A percentile compares a stretch with the other conserved stretches of the same genome.
These are phyloP conservation scores for Calonectria pauciramosa DNA, from an alignment of 2,329 filamentous ascomycete genomes.

Conservation along the genomic window DNA sequence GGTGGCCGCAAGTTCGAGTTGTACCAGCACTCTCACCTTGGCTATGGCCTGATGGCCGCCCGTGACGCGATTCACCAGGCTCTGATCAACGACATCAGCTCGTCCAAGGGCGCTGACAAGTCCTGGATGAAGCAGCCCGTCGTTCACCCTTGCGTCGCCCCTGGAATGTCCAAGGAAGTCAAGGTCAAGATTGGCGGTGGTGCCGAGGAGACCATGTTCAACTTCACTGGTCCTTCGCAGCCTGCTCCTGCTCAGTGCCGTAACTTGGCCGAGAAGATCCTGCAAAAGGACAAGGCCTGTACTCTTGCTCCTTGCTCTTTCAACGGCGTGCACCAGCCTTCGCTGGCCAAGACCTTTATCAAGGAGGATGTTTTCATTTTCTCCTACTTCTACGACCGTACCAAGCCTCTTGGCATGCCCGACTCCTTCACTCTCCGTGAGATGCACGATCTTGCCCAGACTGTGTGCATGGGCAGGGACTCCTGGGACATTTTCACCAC, in stretches of 20 bases:
- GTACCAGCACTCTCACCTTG: constrained; percentile 98
- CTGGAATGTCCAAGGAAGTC: constrained; percentile 81
- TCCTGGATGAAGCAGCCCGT: constrained; percentile 80
- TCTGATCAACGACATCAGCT: constrained; percentile 79
- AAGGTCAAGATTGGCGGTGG: constrained; percentile 79
- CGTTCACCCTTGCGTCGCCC: constrained; percentile 87
- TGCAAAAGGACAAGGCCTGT: constrained; percentile 89
- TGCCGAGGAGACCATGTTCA: constrained; percentile 72
- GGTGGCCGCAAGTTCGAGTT: constrained; percentile 91
- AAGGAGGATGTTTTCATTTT: constrained; percentile 95
- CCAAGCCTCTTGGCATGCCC: constrained; percentile 95
- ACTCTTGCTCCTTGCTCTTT: constrained; percentile 94
- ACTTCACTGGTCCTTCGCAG: constrained; percentile 87
- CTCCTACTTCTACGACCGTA: constrained; percentile 98
- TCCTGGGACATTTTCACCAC: constrained; percentile 86
- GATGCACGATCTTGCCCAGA: constrained; percentile 85
- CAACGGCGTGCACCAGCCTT: constrained; percentile 96
- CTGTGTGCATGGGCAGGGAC: constrained; percentile 84
- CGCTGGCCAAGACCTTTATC: constrained; percentile 91
- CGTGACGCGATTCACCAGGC: constrained; percentile 86
- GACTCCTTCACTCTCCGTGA: constrained; percentile 94
- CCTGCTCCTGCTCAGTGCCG: constrained; percentile 89
- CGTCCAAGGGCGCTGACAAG: constrained; percentile 70
- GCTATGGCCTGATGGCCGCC: constrained; percentile 96
- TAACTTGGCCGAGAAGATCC: constrained; percentile 87